These are phyloP conservation scores for Aspergillus aculeatus DNA, from an alignment of 2,329 filamentous ascomycete genomes.

Conservation along the genomic window DNA sequence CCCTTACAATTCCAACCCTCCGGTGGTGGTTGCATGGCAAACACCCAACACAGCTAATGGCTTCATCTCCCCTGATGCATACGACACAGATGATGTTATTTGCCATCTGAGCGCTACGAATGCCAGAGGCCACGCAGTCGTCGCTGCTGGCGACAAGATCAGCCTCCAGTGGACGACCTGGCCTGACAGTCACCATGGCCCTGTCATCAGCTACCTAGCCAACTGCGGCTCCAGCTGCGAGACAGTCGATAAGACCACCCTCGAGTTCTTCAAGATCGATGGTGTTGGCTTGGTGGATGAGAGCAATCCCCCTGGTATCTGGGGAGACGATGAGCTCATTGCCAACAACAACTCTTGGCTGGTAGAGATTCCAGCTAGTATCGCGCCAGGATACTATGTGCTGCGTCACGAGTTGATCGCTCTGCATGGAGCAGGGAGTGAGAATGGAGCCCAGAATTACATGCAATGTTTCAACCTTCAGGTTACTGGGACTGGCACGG, in stretches of 20 bases:
- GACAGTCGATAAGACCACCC: conserved; percentile 48
- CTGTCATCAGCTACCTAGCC: conserved; percentile 62
- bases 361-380: conserved; percentile 43
- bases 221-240: conserved; percentile 55
- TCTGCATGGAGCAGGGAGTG: conserved; percentile 43
- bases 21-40: conserved; percentile 53
- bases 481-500: conserved; percentile 52
- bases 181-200: conserved; percentile 61
- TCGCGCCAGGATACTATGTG: conserved; percentile 52
- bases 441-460: conserved; percentile 51
- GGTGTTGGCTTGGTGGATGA: conserved; percentile 51
- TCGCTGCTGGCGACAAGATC: conserved; percentile 58
- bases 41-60: conserved; percentile 52
- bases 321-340: conserved; percentile 54
- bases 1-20: conserved; percentile 33
- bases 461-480: conserved; percentile 59
- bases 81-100: conserved; percentile 50
- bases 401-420: conserved; percentile 54
- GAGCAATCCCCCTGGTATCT: conserved; percentile 42
- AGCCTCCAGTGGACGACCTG: conserved; percentile 62
- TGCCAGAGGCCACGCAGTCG: conserved; percentile 50
- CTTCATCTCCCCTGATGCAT: conserved; percentile 49
- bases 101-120: conserved; percentile 59
- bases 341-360: conserved; percentile 49
- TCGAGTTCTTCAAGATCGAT: conserved; percentile 63